Conservation (phyloP, 371 early-diverging fungal species). For the Quaeritorhiza haematococci region DNA sequence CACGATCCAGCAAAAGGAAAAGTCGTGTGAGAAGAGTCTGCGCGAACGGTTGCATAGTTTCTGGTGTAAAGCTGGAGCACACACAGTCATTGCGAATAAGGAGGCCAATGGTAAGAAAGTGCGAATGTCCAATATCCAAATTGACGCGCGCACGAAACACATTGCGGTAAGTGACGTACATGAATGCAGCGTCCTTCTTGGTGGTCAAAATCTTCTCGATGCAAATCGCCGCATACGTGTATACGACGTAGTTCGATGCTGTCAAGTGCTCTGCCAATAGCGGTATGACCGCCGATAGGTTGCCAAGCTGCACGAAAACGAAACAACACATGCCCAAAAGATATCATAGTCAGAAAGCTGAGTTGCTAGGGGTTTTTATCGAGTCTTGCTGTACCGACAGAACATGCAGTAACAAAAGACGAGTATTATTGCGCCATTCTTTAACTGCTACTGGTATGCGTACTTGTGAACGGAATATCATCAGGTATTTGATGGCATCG, state of each 20-base stretch:
- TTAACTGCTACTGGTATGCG: background rate
- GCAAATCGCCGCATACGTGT: conserved; percentile 88
- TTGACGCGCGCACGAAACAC: background rate
- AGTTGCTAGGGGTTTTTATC: background rate
- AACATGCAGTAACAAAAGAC: background rate
- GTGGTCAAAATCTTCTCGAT: conserved; percentile 86
- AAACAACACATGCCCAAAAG: background rate
- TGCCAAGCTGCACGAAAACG: conserved; percentile 48
- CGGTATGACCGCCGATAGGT: conserved; percentile 75
- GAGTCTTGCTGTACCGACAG: background rate
- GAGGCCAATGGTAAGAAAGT: background rate
- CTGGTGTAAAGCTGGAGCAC: conserved; percentile 55
- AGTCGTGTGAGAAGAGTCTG: conserved; percentile 64
- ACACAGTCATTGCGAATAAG: background rate
- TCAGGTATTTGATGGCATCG: conserved; percentile 87
- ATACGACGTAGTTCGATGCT: conserved; percentile 74
- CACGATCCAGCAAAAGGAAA: too few species aligned
- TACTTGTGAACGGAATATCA: conserved; percentile 87
- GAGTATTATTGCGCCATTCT: background rate
- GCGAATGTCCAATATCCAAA: conserved; percentile 1
- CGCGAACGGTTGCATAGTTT: conserved; percentile 65
- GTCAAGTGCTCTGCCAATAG: conserved; percentile 74
- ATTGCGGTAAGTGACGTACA: conserved; percentile 41
- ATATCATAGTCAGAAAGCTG: background rate
- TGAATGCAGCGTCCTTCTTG: conserved; percentile 51